Conservation (phyloP, 2,329 filamentous ascomycete species). For the Cordyceps farinosa region DNA sequence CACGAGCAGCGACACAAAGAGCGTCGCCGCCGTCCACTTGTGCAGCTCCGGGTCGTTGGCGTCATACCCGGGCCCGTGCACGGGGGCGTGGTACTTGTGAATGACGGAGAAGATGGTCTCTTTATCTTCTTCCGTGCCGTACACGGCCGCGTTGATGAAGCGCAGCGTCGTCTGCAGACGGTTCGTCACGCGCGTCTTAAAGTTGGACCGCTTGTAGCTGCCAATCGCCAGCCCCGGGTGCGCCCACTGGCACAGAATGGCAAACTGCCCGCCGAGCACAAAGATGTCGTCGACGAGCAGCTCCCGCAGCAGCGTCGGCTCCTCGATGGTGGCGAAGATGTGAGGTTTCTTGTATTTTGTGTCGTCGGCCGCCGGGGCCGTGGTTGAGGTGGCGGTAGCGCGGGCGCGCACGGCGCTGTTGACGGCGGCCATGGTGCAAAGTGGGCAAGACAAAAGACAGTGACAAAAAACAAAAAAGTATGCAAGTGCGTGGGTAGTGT, state of each 20-base stretch:
- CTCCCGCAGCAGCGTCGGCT: conserved; percentile 22
- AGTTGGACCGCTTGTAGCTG: conserved; percentile 37
- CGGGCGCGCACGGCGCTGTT: background rate
- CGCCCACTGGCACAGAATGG: conserved; percentile 40
- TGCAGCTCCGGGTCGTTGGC: conserved; percentile 37
- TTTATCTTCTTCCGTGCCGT: conserved; percentile 33
- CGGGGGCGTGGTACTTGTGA: conserved; percentile 31
- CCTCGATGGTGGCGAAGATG: conserved; percentile 23
- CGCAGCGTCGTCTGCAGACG: conserved; percentile 37
- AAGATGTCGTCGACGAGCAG: conserved; percentile 23
- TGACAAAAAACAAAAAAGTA: background rate
- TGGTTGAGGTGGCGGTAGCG: background rate
- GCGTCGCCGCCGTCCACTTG: conserved; percentile 38
- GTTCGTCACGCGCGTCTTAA: conserved; percentile 33
- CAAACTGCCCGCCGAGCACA: conserved; percentile 24
- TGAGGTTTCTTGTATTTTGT: conserved; percentile 18
- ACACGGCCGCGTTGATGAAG: conserved; percentile 38
- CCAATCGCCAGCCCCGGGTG: conserved; percentile 36
- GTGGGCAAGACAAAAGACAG: too few species aligned
- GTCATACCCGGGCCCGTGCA: conserved; percentile 32
- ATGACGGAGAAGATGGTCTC: conserved; percentile 34
- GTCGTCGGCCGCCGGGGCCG: background rate
- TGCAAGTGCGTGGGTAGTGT: background rate
- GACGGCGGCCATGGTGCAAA: background rate
- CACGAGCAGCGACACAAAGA: conserved; percentile 35